phyloP scores from a whole-genome alignment of 1,284 basidiomycete species.

The Pseudozyma hubeiensis region DNA sequence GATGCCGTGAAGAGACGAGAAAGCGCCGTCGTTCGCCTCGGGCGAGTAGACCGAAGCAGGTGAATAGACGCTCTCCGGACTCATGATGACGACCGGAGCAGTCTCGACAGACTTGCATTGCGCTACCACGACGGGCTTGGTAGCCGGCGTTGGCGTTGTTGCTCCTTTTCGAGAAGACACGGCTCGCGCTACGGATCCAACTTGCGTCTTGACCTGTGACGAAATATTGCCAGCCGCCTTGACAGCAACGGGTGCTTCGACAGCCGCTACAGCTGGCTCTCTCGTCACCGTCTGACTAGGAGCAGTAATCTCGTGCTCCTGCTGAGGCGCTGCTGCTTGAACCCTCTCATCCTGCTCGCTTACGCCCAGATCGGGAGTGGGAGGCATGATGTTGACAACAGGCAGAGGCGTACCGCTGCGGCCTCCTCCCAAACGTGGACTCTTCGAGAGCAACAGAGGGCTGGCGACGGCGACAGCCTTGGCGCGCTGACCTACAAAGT shows the following conservation, averaged over 20 bases:
- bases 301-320: slow-evolving; percentile 13
- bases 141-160: slow-evolving; percentile 12
- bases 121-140: slow-evolving; percentile 4
- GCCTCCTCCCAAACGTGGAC: slow-evolving; percentile 33
- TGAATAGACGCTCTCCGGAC: slow-evolving; percentile 51
- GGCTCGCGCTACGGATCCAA: background rate
- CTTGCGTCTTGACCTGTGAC: background rate
- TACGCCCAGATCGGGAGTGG: slow-evolving; percentile 54
- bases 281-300: slow-evolving; percentile 4
- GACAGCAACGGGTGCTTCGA: slow-evolving; percentile 5
- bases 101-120: slow-evolving; percentile 2
- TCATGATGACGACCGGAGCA: slow-evolving; percentile 10
- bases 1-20: slow-evolving; percentile 31
- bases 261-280: background rate
- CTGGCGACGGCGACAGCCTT: slow-evolving; percentile 50
- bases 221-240: slow-evolving; percentile 3
- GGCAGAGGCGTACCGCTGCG: slow-evolving; percentile 32
- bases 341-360: slow-evolving; percentile 26
- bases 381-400: slow-evolving; percentile 63
- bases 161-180: slow-evolving; percentile 21
- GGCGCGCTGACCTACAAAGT: slow-evolving; percentile 43
- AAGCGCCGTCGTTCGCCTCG: slow-evolving; percentile 11
- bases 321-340: slow-evolving; percentile 15
- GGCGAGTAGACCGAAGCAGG: slow-evolving; percentile 43
- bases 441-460: slow-evolving; percentile 43